Evolutionary conservation across 1,284 basidiomycete genomes (phyloP), one percentile per base, ranked within the genome.

Genomic region (Pholiota adiposa): DNA sequence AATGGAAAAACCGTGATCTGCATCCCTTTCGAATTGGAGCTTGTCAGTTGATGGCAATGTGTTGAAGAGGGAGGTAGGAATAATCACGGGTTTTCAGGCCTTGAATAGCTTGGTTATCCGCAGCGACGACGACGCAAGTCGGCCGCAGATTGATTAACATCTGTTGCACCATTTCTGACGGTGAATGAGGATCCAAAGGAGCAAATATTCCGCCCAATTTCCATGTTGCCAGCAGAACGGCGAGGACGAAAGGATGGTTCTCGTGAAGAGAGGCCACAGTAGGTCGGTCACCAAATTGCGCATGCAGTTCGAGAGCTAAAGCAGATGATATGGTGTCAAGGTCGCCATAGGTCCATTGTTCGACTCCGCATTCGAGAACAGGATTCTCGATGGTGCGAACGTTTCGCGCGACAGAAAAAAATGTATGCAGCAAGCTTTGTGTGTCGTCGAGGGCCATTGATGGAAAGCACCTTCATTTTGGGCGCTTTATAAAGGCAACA

Each of bases 171-270:
- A 75, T 65, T n/a, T 66, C 61, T 27, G 58, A 54, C 4, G 73
- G 72, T 6, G 71, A 61, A 60, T 73, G 70, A 29, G 51, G 52
- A 57, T 75, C 73, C 27, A 75, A 60, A 14, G 72, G 70, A 2
- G 70, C 68, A 19, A 70, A 63, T 5, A 66, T 68, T 8, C 72
- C 73, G 8, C 67, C 63, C 2, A 73, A 49, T 55, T 73, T 70
- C 73, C 73, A 75, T 16, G 65, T 66, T 1, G 72, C 72, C 1
- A 73, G 51, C 19, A 69, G 63, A 7, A 68, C 40, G 9, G 72
- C 71, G 16, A 73, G 62, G 1, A 67, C 59, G 43, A 70, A 70
- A 0, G 73, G 73, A 14, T 72, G 68, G 58, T 75, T 75, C 49
- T 73, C 72, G 54, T 66, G 63, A 33, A 73, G 50, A 34, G 70